Base-by-base conservation (phyloP, 163 green algal genomes). In the Scenedesmus sp. region DNA sequence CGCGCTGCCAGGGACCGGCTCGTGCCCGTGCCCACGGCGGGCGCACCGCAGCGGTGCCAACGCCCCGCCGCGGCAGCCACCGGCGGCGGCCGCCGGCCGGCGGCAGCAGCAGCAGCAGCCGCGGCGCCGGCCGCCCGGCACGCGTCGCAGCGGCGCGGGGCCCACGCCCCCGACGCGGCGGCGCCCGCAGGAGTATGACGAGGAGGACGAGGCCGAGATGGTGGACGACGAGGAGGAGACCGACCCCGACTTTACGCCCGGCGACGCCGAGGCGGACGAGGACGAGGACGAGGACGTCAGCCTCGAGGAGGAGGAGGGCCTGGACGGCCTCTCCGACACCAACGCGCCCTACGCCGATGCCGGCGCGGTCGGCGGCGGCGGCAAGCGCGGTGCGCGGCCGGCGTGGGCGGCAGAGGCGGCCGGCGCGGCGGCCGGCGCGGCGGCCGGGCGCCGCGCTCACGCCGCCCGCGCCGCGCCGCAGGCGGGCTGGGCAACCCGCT, bases 321-420 rank as follows among this genome's bases (percentile, higher is more conserved):
- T 63, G 45, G 71, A 51, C 29, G 58, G 63, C 9, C 29, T 71
- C 39, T 63, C 44, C 28, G 71, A 79, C 42, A 70, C 71, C 60
- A 70, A 71, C 20, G 71, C 71, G 36, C 58, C 71, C 7, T 79
- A 70, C 53, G 71, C 57, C 36, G 71, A 79, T 14, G 9, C 60
- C 4, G 71, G 24, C 22, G 17, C 24, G 47, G n/a, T 63, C 45
- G 51, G 9, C 36, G 5, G 39, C 39, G 7, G 7, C 7, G 7
- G 39, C 39, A 47, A 47, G 39, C 39, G 10, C 7, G 7, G 39
- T 14, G 22, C 51, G 51, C 51, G 22, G 51, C 10, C 6, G 9
- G 20, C 5, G 51, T 28, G 51, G 22, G 10, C 51, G 22, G 18
- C n/a, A n/a, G n/a, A 11, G 51, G 51, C 51, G 51, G 51, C 51